A percentile compares a stretch with the other conserved stretches of the same genome.
Conservation (phyloP, 192 early-diverging fungal genomes). For the Pilaira anomala region DNA sequence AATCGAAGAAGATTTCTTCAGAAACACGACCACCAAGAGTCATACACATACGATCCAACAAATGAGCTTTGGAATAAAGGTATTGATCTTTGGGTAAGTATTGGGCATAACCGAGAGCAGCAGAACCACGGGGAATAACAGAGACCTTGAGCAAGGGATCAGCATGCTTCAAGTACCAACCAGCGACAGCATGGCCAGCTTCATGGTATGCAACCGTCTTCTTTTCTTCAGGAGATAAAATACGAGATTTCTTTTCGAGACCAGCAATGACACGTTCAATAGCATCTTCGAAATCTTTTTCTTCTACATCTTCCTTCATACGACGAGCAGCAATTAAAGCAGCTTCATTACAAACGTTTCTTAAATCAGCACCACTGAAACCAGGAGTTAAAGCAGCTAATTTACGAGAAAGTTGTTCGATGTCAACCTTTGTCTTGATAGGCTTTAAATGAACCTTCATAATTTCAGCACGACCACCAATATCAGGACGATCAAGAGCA, state of each 20-base stretch:
- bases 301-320: slow-evolving; percentile 71
- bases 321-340: slow-evolving; percentile 94
- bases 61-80: slow-evolving; percentile 87
- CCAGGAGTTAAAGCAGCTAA: slow-evolving; percentile 96
- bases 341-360: slow-evolving; percentile 99
- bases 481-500: slow-evolving; percentile 93
- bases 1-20: slow-evolving; percentile 90
- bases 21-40: slow-evolving; percentile 82
- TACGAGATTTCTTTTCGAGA: slow-evolving; percentile 94
- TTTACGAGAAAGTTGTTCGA: slow-evolving; percentile 75
- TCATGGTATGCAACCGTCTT: slow-evolving; percentile 99
- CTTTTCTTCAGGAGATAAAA: slow-evolving; percentile 95
- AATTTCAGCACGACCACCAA: slow-evolving; percentile 92
- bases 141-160: slow-evolving; percentile 97
- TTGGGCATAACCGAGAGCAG: slow-evolving; percentile 97
- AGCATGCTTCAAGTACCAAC: slow-evolving; percentile 96
- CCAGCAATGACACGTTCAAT: slow-evolving; percentile 99
- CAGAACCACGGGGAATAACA: slow-evolving; percentile 95
- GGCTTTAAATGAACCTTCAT: slow-evolving; percentile 96
- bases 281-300: slow-evolving; percentile 93
- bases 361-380: slow-evolving; percentile 96
- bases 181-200: slow-evolving; percentile 97
- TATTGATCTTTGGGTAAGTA: slow-evolving; percentile 98
- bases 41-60: slow-evolving; percentile 92
- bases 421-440: slow-evolving; percentile 83